Conservation (phyloP, 1,139 yeast species). For the Pneumocystis wakefieldiae region DNA sequence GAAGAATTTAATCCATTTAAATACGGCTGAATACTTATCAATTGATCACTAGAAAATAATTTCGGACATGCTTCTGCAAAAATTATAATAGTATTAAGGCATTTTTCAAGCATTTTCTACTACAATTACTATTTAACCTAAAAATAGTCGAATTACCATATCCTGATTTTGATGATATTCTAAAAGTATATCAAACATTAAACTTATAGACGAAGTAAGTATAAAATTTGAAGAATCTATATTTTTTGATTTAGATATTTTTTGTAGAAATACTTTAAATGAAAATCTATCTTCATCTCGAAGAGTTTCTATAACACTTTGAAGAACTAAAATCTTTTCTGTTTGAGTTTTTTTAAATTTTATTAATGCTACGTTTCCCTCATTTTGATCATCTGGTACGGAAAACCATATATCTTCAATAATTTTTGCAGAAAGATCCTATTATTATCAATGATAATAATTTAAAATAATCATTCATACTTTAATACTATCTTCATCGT, state of each 20-base stretch:
- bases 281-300: not conserved
- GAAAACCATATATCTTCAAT: conserved; percentile 36
- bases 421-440: conserved; percentile 31
- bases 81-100: not conserved
- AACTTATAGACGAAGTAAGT: not conserved
- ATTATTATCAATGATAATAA: conserved; percentile 22
- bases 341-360: not conserved
- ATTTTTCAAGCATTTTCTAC: not conserved
- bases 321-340: not conserved
- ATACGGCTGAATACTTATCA: conserved; percentile 6
- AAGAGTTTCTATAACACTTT: not conserved
- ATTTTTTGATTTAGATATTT: not conserved
- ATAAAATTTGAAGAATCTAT: not conserved
- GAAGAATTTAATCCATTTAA: not conserved
- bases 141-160: not conserved
- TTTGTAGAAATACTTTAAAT: not conserved
- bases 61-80: conserved; percentile 2
- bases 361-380: not conserved
- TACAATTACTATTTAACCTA: not conserved
- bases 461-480: not conserved
- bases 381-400: not conserved
- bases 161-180: not conserved
- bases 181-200: not conserved
- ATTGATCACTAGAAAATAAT: conserved; percentile 3
- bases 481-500: conserved; percentile 46